Evolutionary conservation across 2,329 filamentous ascomycete genomes (phyloP).

Genomic region (Metarhizium humberi): DNA sequence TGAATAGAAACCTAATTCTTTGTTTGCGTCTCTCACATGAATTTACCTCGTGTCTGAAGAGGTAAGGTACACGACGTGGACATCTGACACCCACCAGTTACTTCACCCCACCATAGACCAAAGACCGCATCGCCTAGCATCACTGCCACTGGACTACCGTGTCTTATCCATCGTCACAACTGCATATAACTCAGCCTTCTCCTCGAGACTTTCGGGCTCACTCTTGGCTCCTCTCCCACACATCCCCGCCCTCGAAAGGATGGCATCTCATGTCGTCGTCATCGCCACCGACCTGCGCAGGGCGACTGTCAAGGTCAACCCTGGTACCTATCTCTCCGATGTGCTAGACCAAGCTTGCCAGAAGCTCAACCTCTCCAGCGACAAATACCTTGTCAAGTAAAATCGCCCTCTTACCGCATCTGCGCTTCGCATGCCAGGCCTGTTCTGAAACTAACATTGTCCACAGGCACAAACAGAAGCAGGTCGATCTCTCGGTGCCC

Average conservation of each 20-base stretch:
- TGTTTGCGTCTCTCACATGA: no score
- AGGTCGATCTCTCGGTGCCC: slow-evolving; percentile 74
- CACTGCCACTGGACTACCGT: background rate
- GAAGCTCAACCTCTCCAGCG: slow-evolving; percentile 65
- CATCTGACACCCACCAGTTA: no score
- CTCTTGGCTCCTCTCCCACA: background rate
- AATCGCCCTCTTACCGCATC: slow-evolving; percentile 10
- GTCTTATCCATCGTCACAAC: background rate
- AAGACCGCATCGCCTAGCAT: background rate
- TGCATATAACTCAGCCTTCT: background rate
- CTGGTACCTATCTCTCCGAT: slow-evolving; percentile 72
- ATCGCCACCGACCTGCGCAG: slow-evolving; percentile 72
- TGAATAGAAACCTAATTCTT: no score
- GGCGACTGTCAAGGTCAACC: slow-evolving; percentile 73
- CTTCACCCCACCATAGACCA: no score
- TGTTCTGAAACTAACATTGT: background rate
- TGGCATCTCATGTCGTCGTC: slow-evolving; percentile 85
- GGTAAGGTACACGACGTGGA: no score
- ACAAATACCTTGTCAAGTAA: slow-evolving; percentile 75
- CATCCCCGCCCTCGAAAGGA: slow-evolving; percentile 26
- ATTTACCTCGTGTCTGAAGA: no score
- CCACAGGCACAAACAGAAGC: slow-evolving; percentile 70
- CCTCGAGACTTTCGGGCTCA: background rate
- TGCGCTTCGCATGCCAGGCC: background rate
- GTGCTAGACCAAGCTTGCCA: slow-evolving; percentile 79